Evolutionary conservation across 805 yeast species (phyloP), one percentile per base, ranked within the genome.

Genomic region (Cyberlindnera euphorbiiphila): DNA sequence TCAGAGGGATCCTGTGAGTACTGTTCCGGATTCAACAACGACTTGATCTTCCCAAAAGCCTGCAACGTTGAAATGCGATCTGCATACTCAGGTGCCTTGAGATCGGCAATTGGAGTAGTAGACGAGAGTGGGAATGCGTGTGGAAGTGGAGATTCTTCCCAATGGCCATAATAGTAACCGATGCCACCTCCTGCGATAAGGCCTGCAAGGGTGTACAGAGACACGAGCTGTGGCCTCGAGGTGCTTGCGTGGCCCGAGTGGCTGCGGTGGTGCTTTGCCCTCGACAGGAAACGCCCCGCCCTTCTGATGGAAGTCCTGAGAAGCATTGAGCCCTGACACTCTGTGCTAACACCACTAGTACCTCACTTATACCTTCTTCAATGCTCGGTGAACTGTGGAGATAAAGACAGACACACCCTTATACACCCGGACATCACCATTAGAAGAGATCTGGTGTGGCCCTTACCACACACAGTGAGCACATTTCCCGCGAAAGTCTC

Each of bases 1-100:
- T 67, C 71, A 9, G 31, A 5, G 7, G 33, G 20, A 11, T 39
- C 30, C 32, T 57, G 59, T 34, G 76, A 52, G 25, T 39, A 49
- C 29, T 47, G 48, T 4, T 45, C 48, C n/a, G 32, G 35, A 0
- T 34, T 33, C 18, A 49, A 20, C 16, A 37, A 15, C 7, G 27
- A 6, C 18, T 47, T 47, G 25, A 49, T 47, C 39, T 37, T 34
- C n/a, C 22, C 12, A 15, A 43, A 47, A 0, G 47, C 51, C 9
- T 18, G 5, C 11, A 29, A 22, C 10, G 33, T 21, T 3, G 32
- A 26, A 9, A 34, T 37, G 17, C 19, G 32, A 12, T 50, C 47
- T 7, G 54, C 50, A 16, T 53, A 53, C 20, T 36, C 29, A 1
- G 55, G 54, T 3, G 41, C 8, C 6, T 15, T 11, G 9, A 47